Evolutionary conservation across 768 basidiomycete genomes (phyloP), one percentile per base, ranked within the genome.

Genomic region (Auricularia sp.): DNA sequence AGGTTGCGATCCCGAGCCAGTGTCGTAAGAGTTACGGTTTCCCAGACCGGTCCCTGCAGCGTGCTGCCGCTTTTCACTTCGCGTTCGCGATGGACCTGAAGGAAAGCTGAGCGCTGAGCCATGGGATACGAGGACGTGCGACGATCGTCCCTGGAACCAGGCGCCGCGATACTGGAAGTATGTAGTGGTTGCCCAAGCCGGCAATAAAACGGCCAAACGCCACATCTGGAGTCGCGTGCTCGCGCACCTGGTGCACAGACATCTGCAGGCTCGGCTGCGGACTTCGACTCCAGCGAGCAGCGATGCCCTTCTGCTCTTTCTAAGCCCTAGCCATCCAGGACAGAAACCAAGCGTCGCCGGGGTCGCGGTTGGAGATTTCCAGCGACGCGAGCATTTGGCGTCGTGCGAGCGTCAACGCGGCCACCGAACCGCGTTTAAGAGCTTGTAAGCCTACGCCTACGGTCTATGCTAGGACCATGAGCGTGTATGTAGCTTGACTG

Each of bases 211-310:
- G 0, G 68, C 84, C 90, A 80, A 98, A 99, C 65, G 89, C 75
- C 3, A 90, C 93, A 63, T 90, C 89, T 36, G 89, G 88, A 71
- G 90, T 92, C 54, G 95, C 96, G 72, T 98, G 97, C 73, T 89
- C 88, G 62, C 86, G 84, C 24, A 51, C 42, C 67, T 94, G 87
- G 74, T 95, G 90, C 65, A 93, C 86, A 58, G 84, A 83, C 1
- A 97, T 99, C 76, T 95, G 94, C 3, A 99, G 94, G 70, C 93
- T 95, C 6, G 98, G 82, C 72, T 98, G 88, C 76, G 98, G 96
- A 72, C 90, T 93, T 58, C 86, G 82, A 62, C 88, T 75, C 84
- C 85, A 89, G 64, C 75, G 72, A 56, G 73, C 14, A 70, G 66
- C 70, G 67, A 64, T 70, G 71, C 47, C 67, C 39, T 21, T 37